These are phyloP conservation scores for Alternaria brassicae DNA, from an alignment of 2,329 filamentous ascomycete genomes.

Conservation along the genomic window DNA sequence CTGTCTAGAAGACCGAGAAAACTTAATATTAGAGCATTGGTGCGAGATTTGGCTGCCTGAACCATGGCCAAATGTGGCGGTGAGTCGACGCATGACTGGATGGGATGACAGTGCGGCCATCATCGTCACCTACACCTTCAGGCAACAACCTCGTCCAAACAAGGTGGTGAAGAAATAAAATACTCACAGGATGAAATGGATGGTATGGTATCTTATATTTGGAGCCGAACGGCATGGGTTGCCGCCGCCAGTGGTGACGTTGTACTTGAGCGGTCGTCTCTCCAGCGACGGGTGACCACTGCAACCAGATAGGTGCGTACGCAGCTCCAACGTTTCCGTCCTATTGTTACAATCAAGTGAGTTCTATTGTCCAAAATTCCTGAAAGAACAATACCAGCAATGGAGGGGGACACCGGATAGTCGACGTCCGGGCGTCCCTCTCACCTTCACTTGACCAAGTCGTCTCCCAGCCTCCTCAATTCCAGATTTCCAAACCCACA, in stretches of 20 bases:
- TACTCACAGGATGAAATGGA: neutral
- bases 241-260: neutral
- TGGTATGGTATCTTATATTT: neutral
- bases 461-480: conserved; percentile 17
- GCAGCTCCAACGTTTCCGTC: neutral
- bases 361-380: neutral
- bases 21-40: conserved; percentile 9
- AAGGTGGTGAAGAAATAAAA: neutral
- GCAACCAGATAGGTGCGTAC: neutral
- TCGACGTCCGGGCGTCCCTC: conserved; percentile 10
- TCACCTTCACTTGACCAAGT: conserved; percentile 22
- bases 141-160: neutral
- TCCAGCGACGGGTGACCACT: neutral
- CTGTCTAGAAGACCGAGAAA: conserved; percentile 17
- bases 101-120: neutral
- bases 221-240: neutral
- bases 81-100: neutral
- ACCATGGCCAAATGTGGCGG: neutral
- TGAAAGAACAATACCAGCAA: conserved; percentile 19
- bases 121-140: neutral
- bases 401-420: conserved; percentile 10
- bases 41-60: conserved; percentile 9
- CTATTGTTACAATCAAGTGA: neutral
- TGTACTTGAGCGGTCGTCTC: neutral
- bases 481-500: conserved; percentile 2